These are phyloP conservation scores for Nakaseomyces nivariensis DNA, from an alignment of 1,139 yeast genomes.

Conservation along the genomic window DNA sequence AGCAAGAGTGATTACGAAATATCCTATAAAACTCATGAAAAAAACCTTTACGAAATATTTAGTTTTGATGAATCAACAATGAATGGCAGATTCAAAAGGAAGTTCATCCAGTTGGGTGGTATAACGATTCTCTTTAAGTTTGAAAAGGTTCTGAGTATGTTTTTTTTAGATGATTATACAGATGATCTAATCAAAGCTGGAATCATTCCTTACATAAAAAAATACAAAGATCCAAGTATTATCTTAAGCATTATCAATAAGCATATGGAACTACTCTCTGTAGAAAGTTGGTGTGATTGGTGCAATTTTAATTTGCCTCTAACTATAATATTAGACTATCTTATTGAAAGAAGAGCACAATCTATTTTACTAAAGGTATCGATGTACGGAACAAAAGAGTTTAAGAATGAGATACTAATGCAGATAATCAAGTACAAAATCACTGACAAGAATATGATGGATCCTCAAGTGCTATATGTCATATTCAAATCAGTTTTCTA, in stretches of 20 bases:
- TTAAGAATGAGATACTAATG: conserved; percentile 7
- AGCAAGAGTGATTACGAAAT: not conserved
- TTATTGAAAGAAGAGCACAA: conserved; percentile 18
- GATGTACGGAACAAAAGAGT: conserved; percentile 12
- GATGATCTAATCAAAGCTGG: conserved; percentile 2
- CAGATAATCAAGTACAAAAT: conserved; percentile 8
- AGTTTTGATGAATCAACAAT: conserved; percentile 15
- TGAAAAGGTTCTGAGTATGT: conserved; percentile 9
- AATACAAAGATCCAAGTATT: conserved; percentile 10
- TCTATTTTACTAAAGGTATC: conserved; percentile 20
- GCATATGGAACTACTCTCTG: conserved; percentile 15
- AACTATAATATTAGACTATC: conserved; percentile 8
- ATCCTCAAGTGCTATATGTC: conserved; percentile 13
- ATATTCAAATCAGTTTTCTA: conserved; percentile 21
- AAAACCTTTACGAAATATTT: conserved; percentile 5
- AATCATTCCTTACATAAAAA: conserved; percentile 3
- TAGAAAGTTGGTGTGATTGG: conserved; percentile 24
- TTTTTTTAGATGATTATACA: conserved; percentile 9
- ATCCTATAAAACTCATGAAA: not conserved
- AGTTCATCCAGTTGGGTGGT: conserved; percentile 23
- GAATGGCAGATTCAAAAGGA: conserved; percentile 13
- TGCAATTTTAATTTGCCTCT: conserved; percentile 15
- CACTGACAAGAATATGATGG: conserved; percentile 4
- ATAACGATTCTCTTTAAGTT: conserved; percentile 12
- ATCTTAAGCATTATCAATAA: conserved; percentile 16